Evolutionary conservation across 2,329 filamentous ascomycete genomes (phyloP).

Genomic region (Escovopsis weberi): DNA sequence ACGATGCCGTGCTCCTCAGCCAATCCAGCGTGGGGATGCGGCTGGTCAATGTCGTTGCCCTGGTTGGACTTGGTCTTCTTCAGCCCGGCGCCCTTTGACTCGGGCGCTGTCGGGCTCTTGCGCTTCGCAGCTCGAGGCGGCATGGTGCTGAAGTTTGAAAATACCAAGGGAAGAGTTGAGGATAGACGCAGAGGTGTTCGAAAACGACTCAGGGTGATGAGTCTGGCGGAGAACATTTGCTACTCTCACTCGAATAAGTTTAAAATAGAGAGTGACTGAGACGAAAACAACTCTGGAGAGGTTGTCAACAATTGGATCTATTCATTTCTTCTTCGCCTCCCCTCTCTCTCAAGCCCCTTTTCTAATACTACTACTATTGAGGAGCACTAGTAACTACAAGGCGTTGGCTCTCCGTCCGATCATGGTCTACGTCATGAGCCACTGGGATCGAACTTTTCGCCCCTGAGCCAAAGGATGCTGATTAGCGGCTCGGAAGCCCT

Average conservation of each 20-base stretch:
- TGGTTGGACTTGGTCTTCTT: constrained; percentile 20
- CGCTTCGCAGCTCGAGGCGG: constrained; percentile 14
- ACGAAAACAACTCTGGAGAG: too few relatives aligned
- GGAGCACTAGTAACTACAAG: too few relatives aligned
- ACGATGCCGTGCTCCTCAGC: constrained; percentile 47
- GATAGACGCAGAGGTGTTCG: not conserved
- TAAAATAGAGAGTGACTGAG: too few relatives aligned
- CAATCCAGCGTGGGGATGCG: constrained; percentile 31
- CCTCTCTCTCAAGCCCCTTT: not conserved
- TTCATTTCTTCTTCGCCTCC: too few relatives aligned
- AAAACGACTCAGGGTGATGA: not conserved
- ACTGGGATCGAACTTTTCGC: too few relatives aligned
- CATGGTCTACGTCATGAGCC: too few relatives aligned
- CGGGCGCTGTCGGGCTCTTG: constrained; percentile 11
- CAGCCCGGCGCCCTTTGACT: constrained; percentile 11
- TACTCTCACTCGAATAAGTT: too few relatives aligned
- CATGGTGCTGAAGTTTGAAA: constrained; percentile 12
- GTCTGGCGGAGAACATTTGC: constrained; percentile 3
- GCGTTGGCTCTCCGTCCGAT: too few relatives aligned
- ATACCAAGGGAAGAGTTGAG: not conserved
- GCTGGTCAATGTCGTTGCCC: constrained; percentile 24
- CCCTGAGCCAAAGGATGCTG: too few relatives aligned
- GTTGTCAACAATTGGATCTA: too few relatives aligned
- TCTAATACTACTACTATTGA: not conserved
- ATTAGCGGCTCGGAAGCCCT: too few relatives aligned